Base-by-base conservation (phyloP, 192 early-diverging fungal genomes). In the Lobulomyces angularis region DNA sequence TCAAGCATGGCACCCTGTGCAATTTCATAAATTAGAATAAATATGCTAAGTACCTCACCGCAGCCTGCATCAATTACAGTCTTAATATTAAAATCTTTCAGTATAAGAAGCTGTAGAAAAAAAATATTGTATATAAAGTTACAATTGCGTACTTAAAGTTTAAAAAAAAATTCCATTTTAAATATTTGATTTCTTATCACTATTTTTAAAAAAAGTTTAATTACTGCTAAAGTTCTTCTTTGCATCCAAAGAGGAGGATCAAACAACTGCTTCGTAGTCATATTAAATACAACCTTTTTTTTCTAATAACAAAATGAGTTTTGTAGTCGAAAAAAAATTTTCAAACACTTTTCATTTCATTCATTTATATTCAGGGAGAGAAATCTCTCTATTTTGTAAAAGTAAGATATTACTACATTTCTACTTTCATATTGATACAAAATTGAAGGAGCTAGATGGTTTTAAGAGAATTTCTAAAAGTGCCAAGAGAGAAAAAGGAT, bases 41-140 rank as follows among this genome's bases (percentile, higher is more conserved):
- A n/a, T n/a, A n/a, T n/a, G n/a, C n/a, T n/a, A n/a, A n/a, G n/a
- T n/a, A n/a, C n/a, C n/a, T 86, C 84, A 30, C 90, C 90, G 56
- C 88, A 91, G 0, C 90, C 90, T 36, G 81, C 65, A 43, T 94
- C 90, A 16, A 87, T 53, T n/a, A 90, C 78, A 64, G 79, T 21
- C 14, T 16, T 18, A 26, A 19, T 17, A 12, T 5, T 8, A 0
- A 22, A 0, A 5, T 5, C 29, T 49, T 27, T n/a, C 8, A 3
- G 16, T 45, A 37, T 25, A 50, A 18, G 5, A 50, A 39, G 1
- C n/a, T n/a, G n/a, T n/a, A n/a, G n/a, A n/a, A n/a, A n/a, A n/a
- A n/a, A n/a, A n/a, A n/a, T n/a, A n/a, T n/a, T n/a, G n/a, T n/a
- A n/a, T n/a, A n/a, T n/a, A n/a, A n/a, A n/a, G n/a, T n/a, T n/a